A percentile compares a stretch with the other conserved stretches of the same genome.
Evolutionary conservation across 495 filamentous ascomycete genomes (phyloP).

Genomic region (Xylaria bambusicola): DNA sequence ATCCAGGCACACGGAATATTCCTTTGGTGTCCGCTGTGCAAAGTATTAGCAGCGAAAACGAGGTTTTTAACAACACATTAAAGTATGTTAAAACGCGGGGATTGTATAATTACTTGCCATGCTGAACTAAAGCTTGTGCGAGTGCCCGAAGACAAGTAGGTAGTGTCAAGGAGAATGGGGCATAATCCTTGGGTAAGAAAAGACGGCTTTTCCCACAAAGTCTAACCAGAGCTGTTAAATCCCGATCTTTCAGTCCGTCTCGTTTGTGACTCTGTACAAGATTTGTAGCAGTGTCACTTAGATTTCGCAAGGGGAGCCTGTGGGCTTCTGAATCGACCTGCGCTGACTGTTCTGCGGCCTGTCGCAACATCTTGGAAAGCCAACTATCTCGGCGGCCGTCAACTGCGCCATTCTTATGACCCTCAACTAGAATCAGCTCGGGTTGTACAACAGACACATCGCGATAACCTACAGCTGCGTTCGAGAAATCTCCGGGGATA

Average conservation of each 20-base stretch:
- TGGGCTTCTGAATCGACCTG: constrained; percentile 20
- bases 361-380: constrained; percentile 28
- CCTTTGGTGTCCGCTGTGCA: constrained; percentile 53
- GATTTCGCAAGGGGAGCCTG: constrained; percentile 36
- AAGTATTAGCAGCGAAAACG: neutral
- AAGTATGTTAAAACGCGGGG: no score
- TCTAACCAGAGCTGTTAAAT: constrained; percentile 65
- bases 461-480: constrained; percentile 18
- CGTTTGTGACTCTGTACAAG: constrained; percentile 47
- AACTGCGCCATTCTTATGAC: neutral
- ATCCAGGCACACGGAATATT: constrained; percentile 67
- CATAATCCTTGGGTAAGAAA: constrained; percentile 65
- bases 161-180: constrained; percentile 62
- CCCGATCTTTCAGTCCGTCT: constrained; percentile 61
- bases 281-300: constrained; percentile 55
- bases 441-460: constrained; percentile 2
- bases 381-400: constrained; percentile 27
- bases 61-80: neutral
- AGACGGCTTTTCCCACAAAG: constrained; percentile 72
- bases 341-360: constrained; percentile 22
- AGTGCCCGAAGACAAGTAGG: constrained; percentile 77
- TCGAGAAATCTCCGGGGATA: constrained; percentile 28
- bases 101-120: constrained; percentile 50
- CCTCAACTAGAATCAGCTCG: neutral
- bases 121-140: constrained; percentile 62